Percentiles rank a stretch among this genome's conserved stretches.
Conservation (phyloP, 345 rosid species). For the Crucihimalaya himalaica region DNA sequence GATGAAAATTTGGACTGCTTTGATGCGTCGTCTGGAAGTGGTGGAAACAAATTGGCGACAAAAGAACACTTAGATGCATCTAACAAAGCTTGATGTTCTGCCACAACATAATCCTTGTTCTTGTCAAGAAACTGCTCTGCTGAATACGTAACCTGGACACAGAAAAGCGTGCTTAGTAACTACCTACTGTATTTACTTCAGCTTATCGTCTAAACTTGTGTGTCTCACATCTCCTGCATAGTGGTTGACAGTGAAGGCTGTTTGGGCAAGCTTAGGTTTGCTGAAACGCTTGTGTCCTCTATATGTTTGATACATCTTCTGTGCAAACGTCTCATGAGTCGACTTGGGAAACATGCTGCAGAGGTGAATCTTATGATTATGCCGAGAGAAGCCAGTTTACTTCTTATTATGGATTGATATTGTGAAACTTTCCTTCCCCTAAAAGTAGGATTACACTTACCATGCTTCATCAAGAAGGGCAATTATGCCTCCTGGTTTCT, state of each 20-base stretch:
- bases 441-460: conserved; percentile 42
- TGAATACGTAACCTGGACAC: conserved; percentile 61
- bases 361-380: conserved; percentile 10
- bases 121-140: conserved; percentile 77
- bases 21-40: conserved; percentile 68
- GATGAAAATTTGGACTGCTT: conserved; percentile 81
- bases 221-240: conserved; percentile 77
- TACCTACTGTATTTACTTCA: conserved; percentile 22
- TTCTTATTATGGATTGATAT: conserved; percentile 7
- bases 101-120: conserved; percentile 77
- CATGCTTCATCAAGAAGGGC: conserved; percentile 82
- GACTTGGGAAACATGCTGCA: conserved; percentile 88
- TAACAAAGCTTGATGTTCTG: conserved; percentile 77
- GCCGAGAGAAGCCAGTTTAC: not conserved
- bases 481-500: conserved; percentile 86
- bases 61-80: conserved; percentile 63
- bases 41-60: conserved; percentile 74
- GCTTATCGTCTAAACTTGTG: conserved; percentile 1
- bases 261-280: conserved; percentile 72
- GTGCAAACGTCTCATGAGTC: conserved; percentile 80
- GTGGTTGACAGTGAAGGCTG: conserved; percentile 73
- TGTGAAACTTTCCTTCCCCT: not conserved
- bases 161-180: conserved; percentile 25
- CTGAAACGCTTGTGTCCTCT: conserved; percentile 72
- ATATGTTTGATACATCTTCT: conserved; percentile 76